Conservation (phyloP, 2,329 filamentous ascomycete species). For the Fusarium sarcochroum region DNA sequence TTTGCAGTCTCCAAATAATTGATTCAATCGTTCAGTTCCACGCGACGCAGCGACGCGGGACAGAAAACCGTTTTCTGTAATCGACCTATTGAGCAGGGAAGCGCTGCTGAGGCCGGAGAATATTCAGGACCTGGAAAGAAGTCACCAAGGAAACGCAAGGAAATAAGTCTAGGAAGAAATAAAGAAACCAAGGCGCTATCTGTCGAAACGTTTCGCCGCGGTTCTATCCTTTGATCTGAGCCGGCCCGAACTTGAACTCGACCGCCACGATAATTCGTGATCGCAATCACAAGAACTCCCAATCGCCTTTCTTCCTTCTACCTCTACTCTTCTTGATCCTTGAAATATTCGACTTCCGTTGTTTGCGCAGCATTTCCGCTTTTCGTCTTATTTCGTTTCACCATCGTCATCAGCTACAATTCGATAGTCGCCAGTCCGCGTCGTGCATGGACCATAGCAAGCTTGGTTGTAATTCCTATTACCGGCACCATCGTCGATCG, state of each 20-base stretch:
- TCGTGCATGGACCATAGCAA: conserved; percentile 34
- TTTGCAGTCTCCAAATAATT: background rate
- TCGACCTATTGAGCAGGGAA: conserved; percentile 3
- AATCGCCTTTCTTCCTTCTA: background rate
- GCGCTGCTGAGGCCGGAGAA: background rate
- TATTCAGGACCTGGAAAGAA: conserved; percentile 7
- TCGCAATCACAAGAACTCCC: conserved; percentile 7
- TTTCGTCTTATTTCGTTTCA: conserved; percentile 6
- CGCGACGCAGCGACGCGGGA: conserved; percentile 5
- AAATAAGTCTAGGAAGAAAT: background rate
- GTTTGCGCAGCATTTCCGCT: conserved; percentile 12
- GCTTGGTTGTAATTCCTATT: conserved; percentile 10
- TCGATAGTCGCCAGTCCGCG: conserved; percentile 20
- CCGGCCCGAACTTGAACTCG: conserved; percentile 11
- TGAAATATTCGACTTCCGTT: conserved; percentile 1
- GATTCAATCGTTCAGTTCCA: conserved; percentile 9
- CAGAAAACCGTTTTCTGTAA: background rate
- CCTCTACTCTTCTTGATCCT: background rate
- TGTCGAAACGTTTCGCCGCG: conserved; percentile 27
- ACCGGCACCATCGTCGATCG: conserved; percentile 30
- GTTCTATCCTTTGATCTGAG: conserved; percentile 17
- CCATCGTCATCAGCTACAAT: conserved; percentile 12
- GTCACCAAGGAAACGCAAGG: conserved; percentile 1
- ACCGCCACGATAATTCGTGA: conserved; percentile 10
- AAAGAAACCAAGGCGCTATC: conserved; percentile 3